phyloP scores from a whole-genome alignment of 2,329 filamentous ascomycete species.

The Diaporthe ampelina region DNA sequence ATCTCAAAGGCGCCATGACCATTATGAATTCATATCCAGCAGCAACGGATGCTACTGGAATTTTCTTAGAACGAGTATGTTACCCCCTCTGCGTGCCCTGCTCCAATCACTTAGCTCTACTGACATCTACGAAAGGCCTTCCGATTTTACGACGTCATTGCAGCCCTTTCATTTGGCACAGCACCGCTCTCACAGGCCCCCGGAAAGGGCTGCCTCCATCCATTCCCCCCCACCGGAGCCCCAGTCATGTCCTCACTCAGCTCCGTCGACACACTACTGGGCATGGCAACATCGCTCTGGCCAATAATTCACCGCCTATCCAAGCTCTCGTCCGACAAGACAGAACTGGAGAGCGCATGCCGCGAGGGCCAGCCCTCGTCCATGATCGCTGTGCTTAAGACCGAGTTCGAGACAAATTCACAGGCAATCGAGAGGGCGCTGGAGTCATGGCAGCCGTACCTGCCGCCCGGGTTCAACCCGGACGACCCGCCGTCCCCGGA shows the following conservation, averaged over 20 bases:
- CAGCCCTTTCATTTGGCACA: constrained; percentile 72
- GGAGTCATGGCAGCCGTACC: constrained; percentile 66
- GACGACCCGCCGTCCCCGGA: constrained; percentile 41
- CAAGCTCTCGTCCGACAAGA: constrained; percentile 66
- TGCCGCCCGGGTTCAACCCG: constrained; percentile 57
- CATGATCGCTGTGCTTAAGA: constrained; percentile 62
- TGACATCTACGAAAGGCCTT: constrained; percentile 63
- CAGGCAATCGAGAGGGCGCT: constrained; percentile 69
- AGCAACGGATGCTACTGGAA: constrained; percentile 63
- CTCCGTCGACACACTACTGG: constrained; percentile 71
- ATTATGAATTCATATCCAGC: constrained; percentile 67
- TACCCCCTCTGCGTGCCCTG: constrained; percentile 10
- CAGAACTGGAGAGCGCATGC: constrained; percentile 62
- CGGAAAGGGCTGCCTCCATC: constrained; percentile 60
- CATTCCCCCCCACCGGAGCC: constrained; percentile 62
- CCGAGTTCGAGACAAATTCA: constrained; percentile 65
- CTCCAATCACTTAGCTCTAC: not conserved
- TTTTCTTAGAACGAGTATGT: constrained; percentile 71
- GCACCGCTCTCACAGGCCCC: constrained; percentile 67
- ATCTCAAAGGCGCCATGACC: constrained; percentile 73
- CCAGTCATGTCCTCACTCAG: constrained; percentile 60
- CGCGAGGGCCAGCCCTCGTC: constrained; percentile 51
- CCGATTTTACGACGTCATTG: constrained; percentile 75
- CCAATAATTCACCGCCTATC: constrained; percentile 74
- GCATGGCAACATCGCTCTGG: constrained; percentile 74